Evolutionary conservation across 1,284 basidiomycete genomes (phyloP).

Genomic region (Volvariella surrecta): DNA sequence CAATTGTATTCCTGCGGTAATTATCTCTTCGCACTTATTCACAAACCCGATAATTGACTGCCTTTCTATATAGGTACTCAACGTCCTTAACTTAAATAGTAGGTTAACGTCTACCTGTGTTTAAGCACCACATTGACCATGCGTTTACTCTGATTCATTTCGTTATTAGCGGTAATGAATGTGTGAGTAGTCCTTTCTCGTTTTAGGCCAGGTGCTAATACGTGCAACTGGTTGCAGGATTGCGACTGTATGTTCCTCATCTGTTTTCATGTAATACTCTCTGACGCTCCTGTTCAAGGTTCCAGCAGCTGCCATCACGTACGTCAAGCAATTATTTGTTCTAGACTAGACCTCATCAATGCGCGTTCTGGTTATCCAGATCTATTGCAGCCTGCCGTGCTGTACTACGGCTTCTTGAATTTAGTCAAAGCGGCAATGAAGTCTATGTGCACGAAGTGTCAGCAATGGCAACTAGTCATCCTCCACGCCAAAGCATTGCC

Average conservation of each 20-base stretch:
- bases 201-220: slow-evolving; percentile 6
- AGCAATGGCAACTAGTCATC: slow-evolving; percentile 24
- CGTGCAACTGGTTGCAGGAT: slow-evolving; percentile 17
- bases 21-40: slow-evolving; percentile 13
- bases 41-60: neutral
- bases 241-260: slow-evolving; percentile 21
- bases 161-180: slow-evolving; percentile 47
- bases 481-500: slow-evolving; percentile 19
- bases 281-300: slow-evolving; percentile 28
- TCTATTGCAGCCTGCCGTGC: slow-evolving; percentile 58
- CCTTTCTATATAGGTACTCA: slow-evolving; percentile 30
- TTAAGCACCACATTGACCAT: no score
- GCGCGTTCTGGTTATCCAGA: slow-evolving; percentile 20
- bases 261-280: slow-evolving; percentile 4
- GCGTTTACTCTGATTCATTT: slow-evolving; percentile 3
- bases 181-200: slow-evolving; percentile 34
- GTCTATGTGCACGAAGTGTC: slow-evolving; percentile 40
- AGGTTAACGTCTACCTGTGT: slow-evolving; percentile 17
- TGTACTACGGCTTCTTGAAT: slow-evolving; percentile 54
- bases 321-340: slow-evolving; percentile 15
- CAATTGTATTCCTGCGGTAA: slow-evolving; percentile 60
- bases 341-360: slow-evolving; percentile 3
- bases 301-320: slow-evolving; percentile 60
- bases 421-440: slow-evolving; percentile 31
- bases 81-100: slow-evolving; percentile 53